These are phyloP conservation scores for Xylaria scruposa DNA, from an alignment of 495 filamentous ascomycete genomes.

Conservation along the genomic window DNA sequence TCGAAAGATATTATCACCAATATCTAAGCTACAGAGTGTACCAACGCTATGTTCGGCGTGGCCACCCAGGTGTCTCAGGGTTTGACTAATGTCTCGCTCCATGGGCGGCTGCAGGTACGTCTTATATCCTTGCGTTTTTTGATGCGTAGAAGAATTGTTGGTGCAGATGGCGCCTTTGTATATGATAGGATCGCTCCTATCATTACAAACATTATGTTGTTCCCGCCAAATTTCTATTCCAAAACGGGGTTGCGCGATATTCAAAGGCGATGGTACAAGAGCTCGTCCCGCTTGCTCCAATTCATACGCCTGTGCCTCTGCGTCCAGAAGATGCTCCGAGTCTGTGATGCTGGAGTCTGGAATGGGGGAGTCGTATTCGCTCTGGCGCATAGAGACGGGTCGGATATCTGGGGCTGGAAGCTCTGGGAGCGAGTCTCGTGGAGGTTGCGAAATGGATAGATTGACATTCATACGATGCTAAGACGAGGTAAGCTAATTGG, in stretches of 20 bases:
- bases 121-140: constrained; percentile 19
- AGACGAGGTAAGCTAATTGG: neutral
- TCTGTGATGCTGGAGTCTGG: constrained; percentile 29
- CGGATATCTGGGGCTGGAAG: neutral
- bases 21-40: neutral
- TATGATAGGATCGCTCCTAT: constrained; percentile 21
- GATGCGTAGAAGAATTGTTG: constrained; percentile 13
- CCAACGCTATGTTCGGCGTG: neutral
- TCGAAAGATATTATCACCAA: neutral
- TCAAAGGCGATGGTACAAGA: constrained; percentile 17
- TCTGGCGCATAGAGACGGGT: neutral
- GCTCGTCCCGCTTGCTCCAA: constrained; percentile 15
- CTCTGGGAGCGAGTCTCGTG: constrained; percentile 18
- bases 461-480: constrained; percentile 12
- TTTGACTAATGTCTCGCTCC: constrained; percentile 35
- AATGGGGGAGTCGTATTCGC: neutral
- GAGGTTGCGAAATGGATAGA: neutral
- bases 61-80: constrained; percentile 26
- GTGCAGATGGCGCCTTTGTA: neutral
- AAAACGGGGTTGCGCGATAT: neutral
- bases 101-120: constrained; percentile 15
- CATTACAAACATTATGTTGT: constrained; percentile 26
- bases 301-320: constrained; percentile 32
- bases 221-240: neutral
- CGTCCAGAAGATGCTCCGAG: constrained; percentile 36